Evolutionary conservation across 2,329 filamentous ascomycete genomes (phyloP), one percentile per base, ranked within the genome.

Genomic region (Chaetomium olivaceum): DNA sequence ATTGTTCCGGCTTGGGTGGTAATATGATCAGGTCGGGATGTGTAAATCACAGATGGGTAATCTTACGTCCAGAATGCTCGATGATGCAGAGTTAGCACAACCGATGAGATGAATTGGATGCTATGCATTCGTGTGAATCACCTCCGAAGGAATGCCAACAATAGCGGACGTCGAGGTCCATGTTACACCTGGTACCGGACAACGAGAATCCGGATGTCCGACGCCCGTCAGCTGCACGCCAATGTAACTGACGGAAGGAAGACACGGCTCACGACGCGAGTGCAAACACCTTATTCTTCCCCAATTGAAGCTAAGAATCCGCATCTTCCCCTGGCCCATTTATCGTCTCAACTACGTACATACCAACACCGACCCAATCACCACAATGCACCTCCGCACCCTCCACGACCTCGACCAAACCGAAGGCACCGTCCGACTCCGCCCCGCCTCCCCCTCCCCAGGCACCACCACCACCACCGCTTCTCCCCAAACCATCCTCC

Each of bases 381-480:
- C 7, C 16, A 63, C 36, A 16, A 72, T 72, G 70, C 67, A 51
- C n/a, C 69, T 75, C 16, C 68, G 70, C 48, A 69, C 69, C 8
- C 70, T 75, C 21, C 72, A 72, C 68, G 71, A 74, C 46, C 71
- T 74, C 16, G 73, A 75, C 70, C 64, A 59, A 36, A 72, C 70
- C 7, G 71, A 73, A 48, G 73, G 78, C 23, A 91, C 87, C 21
- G 87, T 90, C 25, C 71, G 70, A 54, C 72, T 76, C 14, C 73
- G 69, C 46, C 68, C 68, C 31, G 54, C 51, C 27, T 21, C 56
- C 52, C 4, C 27, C 6, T 29, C 27, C 52, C 27, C 50, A 61
- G 33, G 9, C 33, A 12, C 33, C 33, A 12, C 33, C 33, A 36
- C 33, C 33, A 9, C 33, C 33, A 36, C 9, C 33, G 12, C 31